Percentiles rank a stretch among this genome's conserved stretches.
These are phyloP conservation scores for Cerioporus squamosus DNA, from an alignment of 1,284 basidiomycete genomes.

Conservation along the genomic window DNA sequence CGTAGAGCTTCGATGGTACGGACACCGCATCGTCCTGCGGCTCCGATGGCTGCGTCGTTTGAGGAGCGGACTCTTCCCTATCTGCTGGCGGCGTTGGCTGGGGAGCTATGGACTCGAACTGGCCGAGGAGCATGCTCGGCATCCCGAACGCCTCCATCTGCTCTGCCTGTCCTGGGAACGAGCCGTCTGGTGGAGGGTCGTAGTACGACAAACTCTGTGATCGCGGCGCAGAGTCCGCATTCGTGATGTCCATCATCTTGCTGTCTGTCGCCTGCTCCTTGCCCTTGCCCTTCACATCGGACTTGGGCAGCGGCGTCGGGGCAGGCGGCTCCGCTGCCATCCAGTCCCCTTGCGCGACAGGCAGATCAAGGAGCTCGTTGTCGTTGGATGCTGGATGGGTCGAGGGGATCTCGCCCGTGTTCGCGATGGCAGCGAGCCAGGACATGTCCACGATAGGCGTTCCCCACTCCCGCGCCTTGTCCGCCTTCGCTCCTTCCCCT, in stretches of 20 bases:
- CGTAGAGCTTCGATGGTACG: conserved; percentile 15
- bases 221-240: conserved; percentile 17
- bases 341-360: conserved; percentile 1
- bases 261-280: conserved; percentile 32
- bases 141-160: conserved; percentile 25
- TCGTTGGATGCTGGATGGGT: conserved; percentile 12
- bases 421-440: conserved; percentile 64
- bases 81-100: no score
- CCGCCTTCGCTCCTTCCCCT: conserved; percentile 66
- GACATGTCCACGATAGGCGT: conserved; percentile 62
- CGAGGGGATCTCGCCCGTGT: conserved; percentile 45
- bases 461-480: conserved; percentile 75
- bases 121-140: conserved; percentile 27
- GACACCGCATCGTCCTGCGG: background rate
- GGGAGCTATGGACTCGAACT: background rate
- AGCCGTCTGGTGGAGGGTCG: conserved; percentile 7
- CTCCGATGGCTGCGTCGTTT: background rate
- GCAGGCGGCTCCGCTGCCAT: conserved; percentile 17
- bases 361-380: conserved; percentile 10
- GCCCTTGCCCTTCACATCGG: conserved; percentile 23
- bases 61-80: background rate
- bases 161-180: conserved; percentile 1
- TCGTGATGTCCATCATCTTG: conserved; percentile 42
- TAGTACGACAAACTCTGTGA: conserved; percentile 15
- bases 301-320: background rate